Percentiles rank a stretch among this genome's conserved stretches.
Evolutionary conservation across 495 filamentous ascomycete genomes (phyloP).

Genomic region (Extremus antarcticus): DNA sequence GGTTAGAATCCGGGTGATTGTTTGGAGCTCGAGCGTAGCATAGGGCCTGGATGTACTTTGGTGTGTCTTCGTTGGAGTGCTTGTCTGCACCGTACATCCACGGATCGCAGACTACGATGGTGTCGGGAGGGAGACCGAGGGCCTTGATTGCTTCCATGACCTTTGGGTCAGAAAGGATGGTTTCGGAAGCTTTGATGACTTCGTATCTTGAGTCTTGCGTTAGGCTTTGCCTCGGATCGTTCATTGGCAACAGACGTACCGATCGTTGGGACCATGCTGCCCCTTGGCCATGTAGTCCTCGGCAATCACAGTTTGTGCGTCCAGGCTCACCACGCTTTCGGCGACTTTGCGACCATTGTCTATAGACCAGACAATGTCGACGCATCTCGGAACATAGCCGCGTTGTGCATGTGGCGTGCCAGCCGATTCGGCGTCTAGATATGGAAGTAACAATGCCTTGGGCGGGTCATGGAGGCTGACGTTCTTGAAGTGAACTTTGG

Average conservation of each 20-base stretch:
- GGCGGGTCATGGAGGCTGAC: constrained; percentile 17
- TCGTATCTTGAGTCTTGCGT: neutral
- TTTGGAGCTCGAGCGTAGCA: constrained; percentile 6
- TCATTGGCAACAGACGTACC: neutral
- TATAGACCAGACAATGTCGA: constrained; percentile 8
- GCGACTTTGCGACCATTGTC: constrained; percentile 6
- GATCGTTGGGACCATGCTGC: constrained; percentile 14
- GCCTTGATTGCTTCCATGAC: constrained; percentile 12
- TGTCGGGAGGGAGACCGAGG: constrained; percentile 8
- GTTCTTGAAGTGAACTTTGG: constrained; percentile 11
- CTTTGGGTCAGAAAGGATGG: constrained; percentile 3
- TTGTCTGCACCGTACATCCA: constrained; percentile 19
- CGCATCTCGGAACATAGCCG: constrained; percentile 14
- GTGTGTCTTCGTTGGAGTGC: constrained; percentile 8
- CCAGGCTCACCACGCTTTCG: constrained; percentile 13
- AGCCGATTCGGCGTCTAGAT: constrained; percentile 16
- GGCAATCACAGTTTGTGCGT: constrained; percentile 5
- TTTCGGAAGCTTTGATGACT: neutral
- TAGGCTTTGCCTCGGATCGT: no score
- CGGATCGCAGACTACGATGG: constrained; percentile 7
- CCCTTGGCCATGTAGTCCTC: neutral
- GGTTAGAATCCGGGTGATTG: constrained; percentile 12
- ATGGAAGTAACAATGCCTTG: constrained; percentile 15
- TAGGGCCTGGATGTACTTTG: constrained; percentile 12
- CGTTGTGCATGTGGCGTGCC: constrained; percentile 1